Conservation (phyloP, 345 rosid species). For the Rhodamnia argentea region DNA sequence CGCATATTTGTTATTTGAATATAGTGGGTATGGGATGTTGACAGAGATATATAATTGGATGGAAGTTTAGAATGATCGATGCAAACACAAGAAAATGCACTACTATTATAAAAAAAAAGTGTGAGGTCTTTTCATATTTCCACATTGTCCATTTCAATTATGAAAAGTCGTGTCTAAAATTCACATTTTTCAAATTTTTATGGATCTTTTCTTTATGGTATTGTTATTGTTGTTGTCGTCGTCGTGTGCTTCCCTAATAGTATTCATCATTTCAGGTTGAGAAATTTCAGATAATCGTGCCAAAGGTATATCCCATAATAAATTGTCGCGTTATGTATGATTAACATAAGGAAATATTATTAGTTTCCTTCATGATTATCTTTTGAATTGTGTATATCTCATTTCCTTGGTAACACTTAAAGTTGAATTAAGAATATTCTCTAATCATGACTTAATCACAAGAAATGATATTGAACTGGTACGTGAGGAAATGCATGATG, state of each 20-base stretch:
- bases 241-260: not conserved
- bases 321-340: not conserved
- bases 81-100: not conserved
- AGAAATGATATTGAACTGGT: not conserved
- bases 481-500: not conserved
- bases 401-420: too few relatives aligned
- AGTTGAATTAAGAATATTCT: not conserved
- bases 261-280: not conserved
- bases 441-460: not conserved
- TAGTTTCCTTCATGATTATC: too few relatives aligned
- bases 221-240: rapidly evolving
- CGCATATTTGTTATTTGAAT: not conserved
- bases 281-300: not conserved
- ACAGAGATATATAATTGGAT: not conserved
- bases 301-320: not conserved
- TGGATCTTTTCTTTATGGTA: not conserved
- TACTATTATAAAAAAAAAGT: not conserved
- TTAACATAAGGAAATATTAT: too few relatives aligned
- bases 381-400: too few relatives aligned
- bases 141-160: not conserved
- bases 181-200: not conserved
- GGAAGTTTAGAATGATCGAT: not conserved
- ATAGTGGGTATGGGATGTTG: not conserved
- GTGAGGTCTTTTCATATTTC: not conserved
- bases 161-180: not conserved